Evolutionary conservation across 2,329 filamentous ascomycete species (phyloP), one percentile per base, ranked within the genome.

Genomic region (Arthrinium phaeospermum): DNA sequence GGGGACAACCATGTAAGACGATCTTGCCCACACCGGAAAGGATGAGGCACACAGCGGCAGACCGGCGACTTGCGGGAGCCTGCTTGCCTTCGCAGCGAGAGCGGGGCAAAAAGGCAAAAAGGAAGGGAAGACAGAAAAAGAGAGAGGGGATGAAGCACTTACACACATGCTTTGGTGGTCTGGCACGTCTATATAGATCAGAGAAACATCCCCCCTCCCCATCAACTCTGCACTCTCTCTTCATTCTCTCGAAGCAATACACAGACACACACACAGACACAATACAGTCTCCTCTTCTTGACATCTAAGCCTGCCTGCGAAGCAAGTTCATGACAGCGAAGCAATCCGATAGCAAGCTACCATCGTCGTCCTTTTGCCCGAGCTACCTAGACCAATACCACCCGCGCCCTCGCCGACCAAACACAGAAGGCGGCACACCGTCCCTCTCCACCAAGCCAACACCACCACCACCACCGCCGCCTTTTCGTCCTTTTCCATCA

Each of bases 401-500:
- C 34, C 57, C 19, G 30, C 57, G 57, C 34, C 57, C 6, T 64
- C 34, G 13, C 30, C 57, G 3, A 64, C 57, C 2, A 64, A 64
- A 12, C 57, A 41, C 6, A n/a, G 19, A 41, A 22, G 57, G 13
- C 27, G 24, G 34, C 67, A 49, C 27, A 69, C 45, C 19, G 16
- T 49, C 12, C 30, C 67, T 34, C 24, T 47, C 61, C 34, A 49
- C 19, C 74, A 64, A 68, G 69, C 51, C 51, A 75, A 68, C 70
- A 70, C 46, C 51, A 51, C 61, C 51, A 70, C 30, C 67, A 5
- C 45, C 51, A 70, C 30, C 67, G 2, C 45, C 14, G 27, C 27
- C 27, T 30, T 30, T 30, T 16, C 24, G 13, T 22, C 24, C 19
- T 14, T n/a, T 14, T 53, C n/a, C 68, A 69, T 53, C 53, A 86